Evolutionary conservation across 495 filamentous ascomycete species (phyloP), one percentile per base, ranked within the genome.

Genomic region (Penicillium angulare): DNA sequence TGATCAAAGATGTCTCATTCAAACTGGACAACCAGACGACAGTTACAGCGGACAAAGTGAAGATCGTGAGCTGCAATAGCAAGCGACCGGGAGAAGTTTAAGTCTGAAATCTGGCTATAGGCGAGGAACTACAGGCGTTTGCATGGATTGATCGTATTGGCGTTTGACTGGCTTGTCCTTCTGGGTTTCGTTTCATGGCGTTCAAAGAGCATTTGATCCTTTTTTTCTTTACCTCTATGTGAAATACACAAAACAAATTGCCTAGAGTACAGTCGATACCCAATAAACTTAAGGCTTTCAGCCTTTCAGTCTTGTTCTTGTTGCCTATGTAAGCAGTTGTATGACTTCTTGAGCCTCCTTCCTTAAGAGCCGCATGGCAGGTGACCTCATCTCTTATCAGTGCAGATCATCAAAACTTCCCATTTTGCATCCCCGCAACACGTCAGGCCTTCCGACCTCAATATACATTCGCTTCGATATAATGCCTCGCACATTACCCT

Each of bases 1-100:
- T 97, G 53, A 93, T 99, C 72, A 97, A 97, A 70, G 92, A 97
- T 52, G 90, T 97, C 47, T 90, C 85, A 20, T 96, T 99, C 80
- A 97, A 97, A 74, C 84, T 99, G 70, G 90, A 96, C 53, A 89
- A 89, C 61, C 80, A 84, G 52, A 77, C 77, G 20, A 73, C 69
- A 2, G 76, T 88, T 10, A 72, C 76, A 6, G 82, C 84, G 8
- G 90, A 95, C 53, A 90, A 87, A 66, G 86, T 99, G 65, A 97
- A 97, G 82, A 99, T 99, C 50, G 93, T 99, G 33, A 91, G 88
- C 70, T 97, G 92, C 72, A 92, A 88, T 58, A 88, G 86, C 49
- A 96, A 95, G 79, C 81, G 84, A 33, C 84, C 86, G 46, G 89
- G 88, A 0, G 88, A 90, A 64, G 74, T 67, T 42, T 83, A 76